A percentile compares a stretch with the other conserved stretches of the same genome.
phyloP scores from a whole-genome alignment of 192 early-diverging fungal species.

The Chytriomyces sp. region DNA sequence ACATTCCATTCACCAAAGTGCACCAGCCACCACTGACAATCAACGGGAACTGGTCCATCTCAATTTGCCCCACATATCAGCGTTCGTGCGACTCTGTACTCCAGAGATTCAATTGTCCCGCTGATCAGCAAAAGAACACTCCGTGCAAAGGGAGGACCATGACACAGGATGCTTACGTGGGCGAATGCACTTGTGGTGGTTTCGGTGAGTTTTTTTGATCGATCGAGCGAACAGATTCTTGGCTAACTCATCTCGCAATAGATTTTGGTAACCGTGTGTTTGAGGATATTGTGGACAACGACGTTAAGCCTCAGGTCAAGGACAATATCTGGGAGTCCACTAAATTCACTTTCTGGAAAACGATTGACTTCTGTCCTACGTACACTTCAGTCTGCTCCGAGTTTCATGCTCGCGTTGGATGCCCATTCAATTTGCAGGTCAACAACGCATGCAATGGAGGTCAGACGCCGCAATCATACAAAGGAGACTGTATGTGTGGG shows the following conservation, averaged over 20 bases:
- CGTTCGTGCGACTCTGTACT: background rate
- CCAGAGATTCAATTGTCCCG: background rate
- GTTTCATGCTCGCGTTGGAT: background rate
- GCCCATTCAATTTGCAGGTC: background rate
- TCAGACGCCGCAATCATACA: background rate
- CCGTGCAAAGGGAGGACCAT: background rate
- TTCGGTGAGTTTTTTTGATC: background rate
- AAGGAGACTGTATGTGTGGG: constrained; percentile 2
- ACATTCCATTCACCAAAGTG: constrained; percentile 11
- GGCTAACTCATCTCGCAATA: background rate
- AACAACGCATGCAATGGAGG: background rate
- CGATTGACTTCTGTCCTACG: constrained; percentile 1
- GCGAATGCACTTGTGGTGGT: background rate
- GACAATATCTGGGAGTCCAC: background rate
- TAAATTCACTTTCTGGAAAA: background rate
- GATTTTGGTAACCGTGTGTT: background rate
- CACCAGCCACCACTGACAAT: constrained; percentile 4
- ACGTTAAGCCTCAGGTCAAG: constrained; percentile 1
- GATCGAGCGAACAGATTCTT: background rate
- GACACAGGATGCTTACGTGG: background rate
- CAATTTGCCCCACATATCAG: constrained; percentile 2
- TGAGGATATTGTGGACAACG: constrained; percentile 10
- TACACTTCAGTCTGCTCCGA: constrained; percentile 2
- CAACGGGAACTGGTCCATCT: constrained; percentile 4
- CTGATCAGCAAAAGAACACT: background rate